phyloP scores from a whole-genome alignment of 345 rosid genomes.

The Heritiera littoralis region DNA sequence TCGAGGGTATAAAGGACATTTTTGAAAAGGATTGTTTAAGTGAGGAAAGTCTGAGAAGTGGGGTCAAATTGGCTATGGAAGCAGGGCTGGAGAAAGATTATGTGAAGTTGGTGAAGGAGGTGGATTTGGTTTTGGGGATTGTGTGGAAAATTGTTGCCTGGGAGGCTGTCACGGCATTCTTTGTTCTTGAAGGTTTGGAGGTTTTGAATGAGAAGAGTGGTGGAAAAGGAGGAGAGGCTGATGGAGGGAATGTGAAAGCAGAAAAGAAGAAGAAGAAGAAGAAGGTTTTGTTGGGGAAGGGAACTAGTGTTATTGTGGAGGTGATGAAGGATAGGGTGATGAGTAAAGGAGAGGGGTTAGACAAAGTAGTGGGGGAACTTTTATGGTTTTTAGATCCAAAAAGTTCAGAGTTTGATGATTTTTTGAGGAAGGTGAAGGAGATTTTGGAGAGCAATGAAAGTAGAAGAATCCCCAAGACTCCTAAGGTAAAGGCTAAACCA shows the following conservation, averaged over 20 bases:
- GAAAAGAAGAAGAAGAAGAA: constrained; percentile 67
- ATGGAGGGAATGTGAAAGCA: constrained; percentile 38
- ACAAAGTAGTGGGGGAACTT: constrained; percentile 48
- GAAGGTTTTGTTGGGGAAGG: constrained; percentile 74
- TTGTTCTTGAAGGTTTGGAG: constrained; percentile 63
- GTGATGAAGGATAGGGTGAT: constrained; percentile 61
- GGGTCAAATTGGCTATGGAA: constrained; percentile 35
- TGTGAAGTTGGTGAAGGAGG: constrained; percentile 49
- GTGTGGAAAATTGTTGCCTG: constrained; percentile 76
- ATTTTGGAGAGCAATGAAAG: constrained; percentile 86
- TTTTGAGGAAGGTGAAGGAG: constrained; percentile 61
- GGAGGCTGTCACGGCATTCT: constrained; percentile 68
- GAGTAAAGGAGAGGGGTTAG: constrained; percentile 36
- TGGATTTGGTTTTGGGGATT: constrained; percentile 41
- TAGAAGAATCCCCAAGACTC: constrained; percentile 90
- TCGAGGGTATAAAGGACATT: constrained; percentile 36
- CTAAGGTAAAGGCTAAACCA: constrained; percentile 56
- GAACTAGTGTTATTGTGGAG: constrained; percentile 62
- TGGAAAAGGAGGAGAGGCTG: constrained; percentile 33
- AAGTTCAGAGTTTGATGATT: constrained; percentile 47
- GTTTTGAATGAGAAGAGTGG: constrained; percentile 34
- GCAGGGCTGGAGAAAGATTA: constrained; percentile 44
- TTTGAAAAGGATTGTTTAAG: constrained; percentile 33
- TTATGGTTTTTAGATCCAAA: constrained; percentile 48
- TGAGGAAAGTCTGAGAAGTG: constrained; percentile 30